Conservation (phyloP, 306 rosid genomes). For the Rosa persica region DNA sequence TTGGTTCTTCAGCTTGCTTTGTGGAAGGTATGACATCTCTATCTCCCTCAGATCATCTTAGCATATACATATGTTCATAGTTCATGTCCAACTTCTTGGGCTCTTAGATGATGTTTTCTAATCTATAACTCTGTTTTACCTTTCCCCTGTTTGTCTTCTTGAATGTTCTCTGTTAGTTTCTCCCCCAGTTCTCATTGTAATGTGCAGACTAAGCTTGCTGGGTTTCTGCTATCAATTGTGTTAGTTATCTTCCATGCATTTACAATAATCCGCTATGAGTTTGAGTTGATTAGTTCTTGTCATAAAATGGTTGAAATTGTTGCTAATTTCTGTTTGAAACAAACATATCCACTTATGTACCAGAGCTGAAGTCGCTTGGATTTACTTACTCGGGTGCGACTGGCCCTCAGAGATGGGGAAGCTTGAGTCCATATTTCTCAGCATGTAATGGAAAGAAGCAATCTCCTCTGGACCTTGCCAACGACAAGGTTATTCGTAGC, state of each 20-base stretch:
- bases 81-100: slow-evolving; percentile 6
- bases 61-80: background rate
- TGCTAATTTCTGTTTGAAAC: background rate
- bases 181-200: background rate
- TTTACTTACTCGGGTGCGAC: slow-evolving; percentile 54
- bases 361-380: slow-evolving; percentile 2
- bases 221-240: background rate
- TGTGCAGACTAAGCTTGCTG: background rate
- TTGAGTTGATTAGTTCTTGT: background rate
- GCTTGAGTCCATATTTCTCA: slow-evolving; percentile 44
- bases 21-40: slow-evolving; percentile 26
- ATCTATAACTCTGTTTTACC: background rate
- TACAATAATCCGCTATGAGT: background rate
- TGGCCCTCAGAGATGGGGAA: slow-evolving; percentile 80
- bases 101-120: background rate
- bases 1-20: slow-evolving; percentile 31
- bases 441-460: slow-evolving; percentile 65
- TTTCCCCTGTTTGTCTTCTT: slow-evolving; percentile 1
- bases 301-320: background rate
- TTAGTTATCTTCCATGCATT: background rate
- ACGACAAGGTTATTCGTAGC: slow-evolving; percentile 8
- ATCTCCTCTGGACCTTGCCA: slow-evolving; percentile 59
- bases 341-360: background rate
- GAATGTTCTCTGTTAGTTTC: background rate
- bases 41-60: background rate